These are phyloP conservation scores for Canna indica DNA, from an alignment of 176 grass and related monocot genomes.

Conservation along the genomic window DNA sequence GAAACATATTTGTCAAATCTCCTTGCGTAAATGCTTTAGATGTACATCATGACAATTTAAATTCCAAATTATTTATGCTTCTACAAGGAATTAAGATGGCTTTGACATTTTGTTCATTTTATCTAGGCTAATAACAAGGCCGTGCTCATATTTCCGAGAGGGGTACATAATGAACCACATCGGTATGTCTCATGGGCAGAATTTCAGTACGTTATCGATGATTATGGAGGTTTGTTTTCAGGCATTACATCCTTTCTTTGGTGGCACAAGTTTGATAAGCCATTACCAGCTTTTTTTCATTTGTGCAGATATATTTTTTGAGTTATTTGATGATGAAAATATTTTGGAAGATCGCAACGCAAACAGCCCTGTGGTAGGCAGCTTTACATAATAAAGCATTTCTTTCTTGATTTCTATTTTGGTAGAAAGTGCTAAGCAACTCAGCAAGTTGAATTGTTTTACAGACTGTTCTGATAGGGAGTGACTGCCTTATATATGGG, in stretches of 20 bases:
- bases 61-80: neutral
- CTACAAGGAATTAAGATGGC: neutral
- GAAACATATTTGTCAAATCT: neutral
- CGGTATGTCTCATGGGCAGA: slow-evolving; percentile 67
- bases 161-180: slow-evolving; percentile 87
- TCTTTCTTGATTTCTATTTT: slow-evolving; percentile 12
- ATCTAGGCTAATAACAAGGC: slow-evolving; percentile 83
- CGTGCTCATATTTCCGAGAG: slow-evolving; percentile 79
- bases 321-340: slow-evolving; percentile 68
- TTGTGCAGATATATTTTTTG: slow-evolving; percentile 70
- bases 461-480: slow-evolving; percentile 86
- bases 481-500: slow-evolving; percentile 36
- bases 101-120: slow-evolving; percentile 24
- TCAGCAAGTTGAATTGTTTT: slow-evolving; percentile 28
- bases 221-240: slow-evolving; percentile 75
- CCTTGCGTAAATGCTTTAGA: neutral
- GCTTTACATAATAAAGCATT: neutral
- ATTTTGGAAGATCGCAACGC: slow-evolving; percentile 60
- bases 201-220: slow-evolving; percentile 72
- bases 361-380: slow-evolving; percentile 71
- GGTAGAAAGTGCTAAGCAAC: slow-evolving; percentile 6
- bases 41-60: neutral
- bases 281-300: neutral
- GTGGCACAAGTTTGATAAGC: neutral
- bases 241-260: neutral